Percentiles rank a stretch among this genome's conserved stretches.
phyloP scores from a whole-genome alignment of 2,329 filamentous ascomycete genomes.

The Nemania diffusa region DNA sequence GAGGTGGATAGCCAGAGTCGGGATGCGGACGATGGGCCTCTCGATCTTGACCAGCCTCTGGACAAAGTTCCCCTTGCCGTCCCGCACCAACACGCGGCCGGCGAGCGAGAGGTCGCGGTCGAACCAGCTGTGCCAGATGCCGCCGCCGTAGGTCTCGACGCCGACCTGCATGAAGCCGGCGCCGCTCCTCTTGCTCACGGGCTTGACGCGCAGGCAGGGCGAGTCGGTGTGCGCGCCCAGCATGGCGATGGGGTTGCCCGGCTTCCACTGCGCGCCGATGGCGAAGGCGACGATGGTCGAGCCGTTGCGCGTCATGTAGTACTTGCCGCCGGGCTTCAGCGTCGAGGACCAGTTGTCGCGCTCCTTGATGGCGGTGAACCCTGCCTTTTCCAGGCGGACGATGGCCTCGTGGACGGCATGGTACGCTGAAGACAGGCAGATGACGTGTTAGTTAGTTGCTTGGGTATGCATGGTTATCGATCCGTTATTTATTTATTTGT shows the following conservation, averaged over 20 bases:
- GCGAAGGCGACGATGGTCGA: conserved; percentile 94
- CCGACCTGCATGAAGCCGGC: conserved; percentile 94
- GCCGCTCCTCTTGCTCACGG: conserved; percentile 86
- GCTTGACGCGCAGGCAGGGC: conserved; percentile 90
- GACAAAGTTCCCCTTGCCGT: conserved; percentile 76
- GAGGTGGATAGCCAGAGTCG: conserved; percentile 93
- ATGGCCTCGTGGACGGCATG: conserved; percentile 88
- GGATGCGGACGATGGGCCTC: conserved; percentile 88
- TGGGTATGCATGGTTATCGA: background rate
- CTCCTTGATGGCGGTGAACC: conserved; percentile 90
- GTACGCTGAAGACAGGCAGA: conserved; percentile 72
- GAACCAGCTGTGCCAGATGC: conserved; percentile 98
- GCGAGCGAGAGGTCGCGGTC: conserved; percentile 93
- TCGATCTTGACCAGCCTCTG: conserved; percentile 92
- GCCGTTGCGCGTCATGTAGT: conserved; percentile 93
- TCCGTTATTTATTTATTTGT: conserved; percentile 20
- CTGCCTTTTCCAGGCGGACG: conserved; percentile 79
- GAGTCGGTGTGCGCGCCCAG: conserved; percentile 97
- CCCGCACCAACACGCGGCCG: conserved; percentile 84
- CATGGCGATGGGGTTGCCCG: conserved; percentile 91
- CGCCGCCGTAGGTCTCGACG: conserved; percentile 96
- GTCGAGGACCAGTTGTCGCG: conserved; percentile 86
- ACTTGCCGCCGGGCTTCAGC: conserved; percentile 88
- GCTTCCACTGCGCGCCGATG: conserved; percentile 88
- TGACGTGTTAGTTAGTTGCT: conserved; percentile 35